These are phyloP conservation scores for Paraphaeosphaeria minitans DNA, from an alignment of 2,329 filamentous ascomycete species.

Conservation along the genomic window DNA sequence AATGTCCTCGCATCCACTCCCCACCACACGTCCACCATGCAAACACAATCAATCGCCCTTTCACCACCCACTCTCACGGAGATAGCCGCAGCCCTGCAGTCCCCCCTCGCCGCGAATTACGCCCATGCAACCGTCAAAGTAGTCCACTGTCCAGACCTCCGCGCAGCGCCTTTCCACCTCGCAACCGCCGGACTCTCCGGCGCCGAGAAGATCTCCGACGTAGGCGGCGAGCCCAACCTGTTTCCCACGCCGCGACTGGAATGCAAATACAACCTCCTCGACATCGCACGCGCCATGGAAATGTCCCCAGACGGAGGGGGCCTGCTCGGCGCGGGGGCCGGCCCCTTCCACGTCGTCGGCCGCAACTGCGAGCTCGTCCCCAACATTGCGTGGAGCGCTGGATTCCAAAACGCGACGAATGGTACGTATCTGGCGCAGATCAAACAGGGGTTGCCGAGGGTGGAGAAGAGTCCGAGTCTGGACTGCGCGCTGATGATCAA, in stretches of 20 bases:
- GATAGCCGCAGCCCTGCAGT: constrained; percentile 8
- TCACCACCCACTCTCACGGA: constrained; percentile 14
- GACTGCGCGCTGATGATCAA: constrained; percentile 27
- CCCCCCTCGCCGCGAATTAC: constrained; percentile 10
- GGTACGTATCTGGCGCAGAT: constrained; percentile 18
- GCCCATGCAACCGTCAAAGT: constrained; percentile 27
- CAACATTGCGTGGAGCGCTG: constrained; percentile 15
- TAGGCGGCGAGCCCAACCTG: constrained; percentile 50
- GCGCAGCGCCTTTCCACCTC: constrained; percentile 45
- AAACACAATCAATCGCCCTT: constrained; percentile 1
- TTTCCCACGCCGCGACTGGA: constrained; percentile 19
- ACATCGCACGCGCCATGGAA: constrained; percentile 20
- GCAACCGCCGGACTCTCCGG: constrained; percentile 50
- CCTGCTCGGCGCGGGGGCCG: constrained; percentile 24
- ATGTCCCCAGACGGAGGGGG: constrained; percentile 16
- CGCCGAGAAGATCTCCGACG: constrained; percentile 48
- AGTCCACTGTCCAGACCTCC: constrained; percentile 46
- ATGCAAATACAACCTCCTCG: constrained; percentile 13
- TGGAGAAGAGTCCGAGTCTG: constrained; percentile 16
- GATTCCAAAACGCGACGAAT: constrained; percentile 13
- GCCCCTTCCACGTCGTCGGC: constrained; percentile 21
- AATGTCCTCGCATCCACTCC: background rate
- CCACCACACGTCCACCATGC: background rate
- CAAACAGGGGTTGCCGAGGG: constrained; percentile 4
- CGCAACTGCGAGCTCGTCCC: constrained; percentile 24